Evolutionary conservation across 169 alveolate species (phyloP).

Genomic region (Haemoproteus tartakovskyi): DNA sequence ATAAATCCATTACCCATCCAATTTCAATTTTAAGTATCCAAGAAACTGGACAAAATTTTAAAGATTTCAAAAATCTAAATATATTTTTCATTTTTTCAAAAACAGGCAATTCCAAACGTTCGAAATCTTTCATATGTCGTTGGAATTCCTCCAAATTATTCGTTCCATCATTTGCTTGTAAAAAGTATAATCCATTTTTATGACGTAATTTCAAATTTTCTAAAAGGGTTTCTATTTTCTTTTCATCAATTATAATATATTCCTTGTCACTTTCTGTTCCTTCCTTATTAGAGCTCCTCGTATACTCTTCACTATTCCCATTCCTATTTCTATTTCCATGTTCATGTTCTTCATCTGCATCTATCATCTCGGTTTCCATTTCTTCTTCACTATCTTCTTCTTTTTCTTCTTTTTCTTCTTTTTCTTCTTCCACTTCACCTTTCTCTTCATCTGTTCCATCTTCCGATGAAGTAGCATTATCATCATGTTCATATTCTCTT

Average conservation of each 20-base stretch:
- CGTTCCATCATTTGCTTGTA: no score
- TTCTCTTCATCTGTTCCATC: conserved; percentile 26
- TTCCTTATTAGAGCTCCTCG: no score
- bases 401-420: not conserved
- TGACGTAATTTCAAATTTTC: conserved; percentile 79
- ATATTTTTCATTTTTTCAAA: no score
- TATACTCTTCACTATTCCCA: no score
- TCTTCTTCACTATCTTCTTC: conserved; percentile 15
- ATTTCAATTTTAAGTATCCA: no score
- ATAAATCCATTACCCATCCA: no score
- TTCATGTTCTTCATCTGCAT: not conserved
- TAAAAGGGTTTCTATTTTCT: not conserved
- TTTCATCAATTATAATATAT: not conserved
- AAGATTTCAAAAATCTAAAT: no score
- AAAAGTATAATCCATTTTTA: conserved; percentile 97
- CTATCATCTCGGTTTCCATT: not conserved
- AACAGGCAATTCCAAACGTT: no score
- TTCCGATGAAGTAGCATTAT: not conserved
- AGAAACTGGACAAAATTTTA: no score
- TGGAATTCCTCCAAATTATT: no score
- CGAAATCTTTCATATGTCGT: no score
- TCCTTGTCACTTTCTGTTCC: conserved; percentile 26
- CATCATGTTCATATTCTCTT: conserved; percentile 1
- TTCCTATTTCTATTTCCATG: not conserved
- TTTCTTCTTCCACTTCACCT: not conserved